phyloP scores from a whole-genome alignment of 2,329 filamentous ascomycete species.

The Fulvia fulva region DNA sequence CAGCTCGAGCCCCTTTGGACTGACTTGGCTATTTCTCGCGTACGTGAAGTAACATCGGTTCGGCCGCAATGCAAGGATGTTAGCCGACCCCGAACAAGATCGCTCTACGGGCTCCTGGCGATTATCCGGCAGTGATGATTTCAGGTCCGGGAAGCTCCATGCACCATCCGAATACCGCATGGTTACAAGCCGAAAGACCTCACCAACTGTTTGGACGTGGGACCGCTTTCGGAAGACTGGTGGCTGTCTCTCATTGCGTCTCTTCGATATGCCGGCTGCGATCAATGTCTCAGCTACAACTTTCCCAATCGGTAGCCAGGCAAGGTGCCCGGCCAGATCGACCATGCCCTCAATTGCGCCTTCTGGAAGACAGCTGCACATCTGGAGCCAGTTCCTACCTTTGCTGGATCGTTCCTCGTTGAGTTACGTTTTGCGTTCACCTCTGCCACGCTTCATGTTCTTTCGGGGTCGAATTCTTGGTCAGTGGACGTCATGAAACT shows the following conservation, averaged over 20 bases:
- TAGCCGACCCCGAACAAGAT: not conserved
- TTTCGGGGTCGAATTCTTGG: not conserved
- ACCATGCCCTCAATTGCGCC: not conserved
- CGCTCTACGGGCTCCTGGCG: not conserved
- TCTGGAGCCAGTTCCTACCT: not conserved
- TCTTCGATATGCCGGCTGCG: not conserved
- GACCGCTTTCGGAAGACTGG: not conserved
- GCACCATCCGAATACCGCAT: not conserved
- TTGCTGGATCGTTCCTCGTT: not conserved
- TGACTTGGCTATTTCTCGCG: constrained; percentile 1
- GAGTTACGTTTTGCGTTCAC: not conserved
- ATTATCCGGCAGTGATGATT: not conserved
- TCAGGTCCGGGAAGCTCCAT: not conserved
- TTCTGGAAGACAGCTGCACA: not conserved
- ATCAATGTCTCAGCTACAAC: not conserved
- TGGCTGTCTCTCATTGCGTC: not conserved
- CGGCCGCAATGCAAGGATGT: not conserved
- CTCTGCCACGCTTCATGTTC: not conserved
- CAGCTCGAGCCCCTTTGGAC: not conserved
- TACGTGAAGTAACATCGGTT: constrained; percentile 2
- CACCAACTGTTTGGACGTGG: not conserved
- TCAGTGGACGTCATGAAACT: constrained; percentile 10
- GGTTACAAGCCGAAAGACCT: not conserved
- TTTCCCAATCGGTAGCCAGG: not conserved
- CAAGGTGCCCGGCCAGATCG: not conserved